A percentile compares a stretch with the other conserved stretches of the same genome.
These are phyloP conservation scores for Talaromyces rugulosus DNA, from an alignment of 2,329 filamentous ascomycete genomes.

Conservation along the genomic window DNA sequence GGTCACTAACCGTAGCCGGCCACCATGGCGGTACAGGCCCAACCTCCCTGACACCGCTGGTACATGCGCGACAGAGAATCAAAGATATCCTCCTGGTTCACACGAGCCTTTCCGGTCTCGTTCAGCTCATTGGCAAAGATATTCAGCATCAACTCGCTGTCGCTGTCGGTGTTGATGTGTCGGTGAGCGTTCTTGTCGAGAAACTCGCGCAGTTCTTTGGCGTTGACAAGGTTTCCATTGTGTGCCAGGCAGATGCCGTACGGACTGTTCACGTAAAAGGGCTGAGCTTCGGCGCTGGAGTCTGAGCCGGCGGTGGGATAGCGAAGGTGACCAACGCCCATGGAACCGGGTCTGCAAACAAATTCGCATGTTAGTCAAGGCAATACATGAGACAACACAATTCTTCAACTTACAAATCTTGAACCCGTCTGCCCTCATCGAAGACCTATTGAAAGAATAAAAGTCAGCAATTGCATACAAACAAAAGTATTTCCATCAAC, in stretches of 20 bases:
- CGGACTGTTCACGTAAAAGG: slow-evolving; percentile 85
- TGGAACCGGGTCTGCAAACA: slow-evolving; percentile 60
- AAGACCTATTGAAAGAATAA: slow-evolving; percentile 43
- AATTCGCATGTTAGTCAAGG: not conserved
- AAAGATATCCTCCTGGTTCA: slow-evolving; percentile 75
- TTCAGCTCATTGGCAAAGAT: slow-evolving; percentile 79
- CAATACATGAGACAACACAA: not conserved
- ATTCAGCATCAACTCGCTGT: slow-evolving; percentile 84
- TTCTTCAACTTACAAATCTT: slow-evolving; percentile 50
- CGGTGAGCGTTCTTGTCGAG: slow-evolving; percentile 75
- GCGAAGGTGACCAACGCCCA: slow-evolving; percentile 80
- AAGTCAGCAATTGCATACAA: not conserved
- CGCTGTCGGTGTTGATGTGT: slow-evolving; percentile 86
- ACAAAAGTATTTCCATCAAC: not conserved
- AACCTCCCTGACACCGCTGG: slow-evolving; percentile 67
- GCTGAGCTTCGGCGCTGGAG: slow-evolving; percentile 80
- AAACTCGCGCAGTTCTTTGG: slow-evolving; percentile 63
- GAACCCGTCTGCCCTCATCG: slow-evolving; percentile 68
- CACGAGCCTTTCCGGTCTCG: slow-evolving; percentile 74
- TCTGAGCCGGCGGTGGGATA: slow-evolving; percentile 88
- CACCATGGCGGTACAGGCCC: slow-evolving; percentile 77
- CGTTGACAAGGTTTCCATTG: slow-evolving; percentile 87
- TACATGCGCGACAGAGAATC: slow-evolving; percentile 69
- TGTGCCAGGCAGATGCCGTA: slow-evolving; percentile 78
- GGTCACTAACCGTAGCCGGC: slow-evolving; percentile 48